Base-by-base conservation (phyloP, 192 early-diverging fungal species). In the Oehlia diaphana region DNA sequence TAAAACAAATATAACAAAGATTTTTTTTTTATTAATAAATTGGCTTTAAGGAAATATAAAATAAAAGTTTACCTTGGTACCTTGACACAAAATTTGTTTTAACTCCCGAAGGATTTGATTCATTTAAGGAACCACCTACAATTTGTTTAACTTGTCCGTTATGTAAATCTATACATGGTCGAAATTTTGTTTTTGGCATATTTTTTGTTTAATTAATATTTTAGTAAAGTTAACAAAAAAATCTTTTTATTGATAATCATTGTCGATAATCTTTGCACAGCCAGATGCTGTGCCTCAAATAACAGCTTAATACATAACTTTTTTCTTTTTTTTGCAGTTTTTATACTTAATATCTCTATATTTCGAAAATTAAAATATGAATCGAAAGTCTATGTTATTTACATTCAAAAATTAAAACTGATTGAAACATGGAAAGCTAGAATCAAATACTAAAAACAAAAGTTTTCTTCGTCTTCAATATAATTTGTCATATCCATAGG, bases 131-230 rank as follows among this genome's bases (percentile, higher is more conserved):
- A 61, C 94, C 96, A 42, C 98, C 98, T 65, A 99, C 96, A 72
- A 99, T 98, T 84, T 99, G 98, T 86, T 99, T 99, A 77, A 99
- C 98, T 83, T 96, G 92, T 58, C 98, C 98, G 50, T 91, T 82
- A 87, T 99, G 98, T 66, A 99, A 87, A 87, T 99, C 98, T 81
- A 99, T 98, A 87, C 98, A 99, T n/a, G 97, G 96, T 23, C 95
- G 89, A 86, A 99, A 98, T 81, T 85, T 80, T 44, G 95, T 93
- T 82, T 65, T 83, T 73, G 76, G 23, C 47, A 61, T 82, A 26
- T 63, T 26, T 65, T 10, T 21, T 31, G 31, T 31, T 31, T 31
- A 31, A 31, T 31, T 31, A 31, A 2, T 31, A 31, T 31, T 31
- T 31, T 31, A 31, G 9, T 47, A 2, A 47, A 47, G 44, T 12